These are phyloP conservation scores for Dryas drummondii DNA, from an alignment of 306 rosid species.

Conservation along the genomic window DNA sequence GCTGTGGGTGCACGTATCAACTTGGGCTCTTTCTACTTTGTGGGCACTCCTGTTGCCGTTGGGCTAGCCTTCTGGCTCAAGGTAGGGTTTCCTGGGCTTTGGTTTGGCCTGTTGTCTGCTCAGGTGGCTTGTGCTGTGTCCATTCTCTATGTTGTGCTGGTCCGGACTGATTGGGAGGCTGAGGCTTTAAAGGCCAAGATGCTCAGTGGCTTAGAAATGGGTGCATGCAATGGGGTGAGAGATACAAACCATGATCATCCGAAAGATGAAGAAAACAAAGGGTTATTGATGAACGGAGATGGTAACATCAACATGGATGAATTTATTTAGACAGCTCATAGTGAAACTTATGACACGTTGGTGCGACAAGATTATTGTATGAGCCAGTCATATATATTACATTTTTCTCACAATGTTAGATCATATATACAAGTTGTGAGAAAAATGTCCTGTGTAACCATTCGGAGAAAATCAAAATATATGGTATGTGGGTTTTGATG, in stretches of 20 bases:
- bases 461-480: too few relatives aligned
- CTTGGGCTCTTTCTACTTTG: conserved; percentile 65
- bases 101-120: conserved; percentile 88
- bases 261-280: conserved; percentile 7
- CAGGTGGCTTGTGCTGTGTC: conserved; percentile 78
- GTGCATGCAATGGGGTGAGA: not conserved
- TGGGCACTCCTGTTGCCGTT: conserved; percentile 85
- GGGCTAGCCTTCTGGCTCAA: conserved; percentile 73
- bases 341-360: not conserved
- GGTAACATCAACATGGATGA: not conserved
- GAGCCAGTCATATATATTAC: too few relatives aligned
- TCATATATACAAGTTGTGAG: too few relatives aligned
- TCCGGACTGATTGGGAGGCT: conserved; percentile 77
- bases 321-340: not conserved
- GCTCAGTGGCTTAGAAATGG: conserved; percentile 48
- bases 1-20: conserved; percentile 69
- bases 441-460: too few relatives aligned
- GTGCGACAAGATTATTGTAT: too few relatives aligned
- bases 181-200: conserved; percentile 77
- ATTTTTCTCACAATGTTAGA: too few relatives aligned
- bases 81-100: conserved; percentile 81
- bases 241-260: not conserved
- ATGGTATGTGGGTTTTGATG: not conserved
- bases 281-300: not conserved
- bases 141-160: conserved; percentile 60